phyloP scores from a whole-genome alignment of 2,329 filamentous ascomycete genomes.

The Aspergillus hiratsukae region DNA sequence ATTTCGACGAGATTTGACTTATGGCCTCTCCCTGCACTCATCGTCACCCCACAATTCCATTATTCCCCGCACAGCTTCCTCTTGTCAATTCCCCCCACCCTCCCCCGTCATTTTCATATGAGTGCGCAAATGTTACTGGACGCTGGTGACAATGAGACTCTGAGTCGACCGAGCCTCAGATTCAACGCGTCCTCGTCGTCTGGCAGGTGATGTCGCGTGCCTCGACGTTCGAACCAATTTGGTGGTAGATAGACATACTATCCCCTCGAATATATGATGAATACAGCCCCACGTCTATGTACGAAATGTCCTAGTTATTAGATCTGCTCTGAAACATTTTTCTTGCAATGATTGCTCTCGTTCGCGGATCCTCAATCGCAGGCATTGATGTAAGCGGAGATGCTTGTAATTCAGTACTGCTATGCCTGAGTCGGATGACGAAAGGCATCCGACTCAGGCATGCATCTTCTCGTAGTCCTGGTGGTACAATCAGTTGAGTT shows the following conservation, averaged over 20 bases:
- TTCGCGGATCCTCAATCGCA: neutral
- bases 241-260: conserved; percentile 33
- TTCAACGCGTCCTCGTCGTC: neutral
- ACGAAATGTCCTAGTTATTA: conserved; percentile 2
- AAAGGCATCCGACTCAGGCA: too few species aligned
- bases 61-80: conserved; percentile 6
- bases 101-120: conserved; percentile 11
- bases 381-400: neutral
- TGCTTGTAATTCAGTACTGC: neutral
- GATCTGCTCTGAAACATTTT: neutral
- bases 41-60: conserved; percentile 3
- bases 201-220: conserved; percentile 15
- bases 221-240: conserved; percentile 15
- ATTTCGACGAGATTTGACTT: neutral
- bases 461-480: neutral
- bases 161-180: conserved; percentile 10
- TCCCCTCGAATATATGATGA: conserved; percentile 30
- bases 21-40: neutral
- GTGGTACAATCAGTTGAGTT: neutral
- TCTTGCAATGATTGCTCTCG: neutral
- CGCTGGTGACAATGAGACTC: conserved; percentile 13
- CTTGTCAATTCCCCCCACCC: neutral
- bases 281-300: conserved; percentile 10
- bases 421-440: neutral
- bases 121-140: conserved; percentile 26